These are phyloP conservation scores for Calonectria multiphialidica DNA, from an alignment of 2,329 filamentous ascomycete species.

Conservation along the genomic window DNA sequence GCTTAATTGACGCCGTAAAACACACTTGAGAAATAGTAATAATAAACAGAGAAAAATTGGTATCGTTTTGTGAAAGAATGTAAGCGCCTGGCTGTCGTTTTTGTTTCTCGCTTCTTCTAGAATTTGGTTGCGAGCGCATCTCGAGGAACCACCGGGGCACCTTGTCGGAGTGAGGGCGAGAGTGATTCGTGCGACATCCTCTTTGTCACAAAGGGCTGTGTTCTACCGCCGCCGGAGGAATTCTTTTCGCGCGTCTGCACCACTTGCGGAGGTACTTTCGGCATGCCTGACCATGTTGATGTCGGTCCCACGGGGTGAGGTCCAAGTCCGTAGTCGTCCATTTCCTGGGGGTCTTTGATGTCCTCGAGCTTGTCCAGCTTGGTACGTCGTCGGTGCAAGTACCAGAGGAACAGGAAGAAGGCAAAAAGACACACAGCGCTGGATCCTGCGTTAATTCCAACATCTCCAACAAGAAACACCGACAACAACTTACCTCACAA, in stretches of 20 bases:
- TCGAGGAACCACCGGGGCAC: slow-evolving; percentile 34
- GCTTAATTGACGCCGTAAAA: not conserved
- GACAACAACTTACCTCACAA: slow-evolving; percentile 26
- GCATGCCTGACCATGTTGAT: slow-evolving; percentile 18
- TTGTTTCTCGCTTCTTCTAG: not conserved
- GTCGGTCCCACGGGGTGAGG: not conserved
- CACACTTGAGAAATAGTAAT: not conserved
- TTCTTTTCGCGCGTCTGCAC: slow-evolving; percentile 25
- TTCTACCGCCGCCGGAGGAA: slow-evolving; percentile 1
- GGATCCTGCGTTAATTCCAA: not conserved
- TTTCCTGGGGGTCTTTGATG: slow-evolving; percentile 39
- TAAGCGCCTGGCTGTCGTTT: not conserved
- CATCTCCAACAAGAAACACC: not conserved
- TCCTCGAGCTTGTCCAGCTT: slow-evolving; percentile 36
- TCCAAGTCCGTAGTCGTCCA: slow-evolving; percentile 43
- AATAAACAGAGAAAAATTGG: not conserved
- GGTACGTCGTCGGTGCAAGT: slow-evolving; percentile 36
- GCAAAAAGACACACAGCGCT: slow-evolving; percentile 18
- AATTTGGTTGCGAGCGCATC: slow-evolving; percentile 35
- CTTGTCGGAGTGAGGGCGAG: slow-evolving; percentile 39
- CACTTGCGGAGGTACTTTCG: slow-evolving; percentile 32
- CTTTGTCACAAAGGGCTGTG: not conserved
- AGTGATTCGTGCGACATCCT: slow-evolving; percentile 38
- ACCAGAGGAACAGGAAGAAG: slow-evolving; percentile 34
- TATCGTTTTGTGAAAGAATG: not conserved